Evolutionary conservation across 139 green algal genomes (phyloP).

Genomic region (Micromonas pusilla): DNA sequence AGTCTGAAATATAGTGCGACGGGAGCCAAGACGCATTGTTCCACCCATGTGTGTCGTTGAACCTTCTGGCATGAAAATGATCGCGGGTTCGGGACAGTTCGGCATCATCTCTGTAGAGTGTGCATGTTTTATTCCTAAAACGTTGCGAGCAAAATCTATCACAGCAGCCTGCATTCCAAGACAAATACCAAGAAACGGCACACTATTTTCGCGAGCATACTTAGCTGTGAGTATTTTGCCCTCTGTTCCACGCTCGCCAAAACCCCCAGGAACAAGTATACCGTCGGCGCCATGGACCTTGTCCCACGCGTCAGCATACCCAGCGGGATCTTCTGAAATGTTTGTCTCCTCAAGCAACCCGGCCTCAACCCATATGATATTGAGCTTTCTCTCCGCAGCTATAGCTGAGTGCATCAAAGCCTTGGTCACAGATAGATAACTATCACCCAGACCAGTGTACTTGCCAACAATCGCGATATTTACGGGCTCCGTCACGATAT

Average conservation of each 20-base stretch:
- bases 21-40: slow-evolving; percentile 92
- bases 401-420: slow-evolving; percentile 94
- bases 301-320: slow-evolving; percentile 40
- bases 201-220: slow-evolving; percentile 68
- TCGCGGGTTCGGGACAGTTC: slow-evolving; percentile 64
- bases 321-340: slow-evolving; percentile 44
- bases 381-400: slow-evolving; percentile 69
- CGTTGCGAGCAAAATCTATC: slow-evolving; percentile 94
- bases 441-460: slow-evolving; percentile 90
- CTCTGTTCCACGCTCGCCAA: slow-evolving; percentile 83
- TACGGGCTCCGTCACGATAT: slow-evolving; percentile 48
- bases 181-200: slow-evolving; percentile 97
- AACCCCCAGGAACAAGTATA: slow-evolving; percentile 93
- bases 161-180: slow-evolving; percentile 96
- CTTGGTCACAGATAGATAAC: slow-evolving; percentile 95
- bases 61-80: slow-evolving; percentile 98
- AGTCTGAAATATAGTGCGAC: slow-evolving; percentile 82
- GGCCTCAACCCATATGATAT: slow-evolving; percentile 89
- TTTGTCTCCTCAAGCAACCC: slow-evolving; percentile 65
- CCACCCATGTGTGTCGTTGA: slow-evolving; percentile 87
- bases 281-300: slow-evolving; percentile 59
- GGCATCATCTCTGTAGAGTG: slow-evolving; percentile 85
- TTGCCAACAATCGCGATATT: slow-evolving; percentile 93
- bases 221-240: slow-evolving; percentile 88
- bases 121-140: slow-evolving; percentile 71